Conservation (phyloP, 371 early-diverging fungal genomes). For the Mucor indicus region DNA sequence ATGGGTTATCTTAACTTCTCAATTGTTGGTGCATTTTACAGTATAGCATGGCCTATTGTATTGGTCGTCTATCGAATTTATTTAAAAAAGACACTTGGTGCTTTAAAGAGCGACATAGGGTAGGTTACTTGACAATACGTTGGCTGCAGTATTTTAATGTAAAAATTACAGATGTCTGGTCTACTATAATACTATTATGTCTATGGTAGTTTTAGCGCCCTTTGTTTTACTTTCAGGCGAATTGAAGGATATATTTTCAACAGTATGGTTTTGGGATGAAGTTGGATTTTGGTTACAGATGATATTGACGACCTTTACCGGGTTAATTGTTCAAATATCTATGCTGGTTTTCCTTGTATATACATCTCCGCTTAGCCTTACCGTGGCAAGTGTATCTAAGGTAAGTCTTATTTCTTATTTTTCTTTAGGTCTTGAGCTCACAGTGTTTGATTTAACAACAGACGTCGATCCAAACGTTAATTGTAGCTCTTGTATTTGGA, state of each 20-base stretch:
- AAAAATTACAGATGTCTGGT: constrained; percentile 2
- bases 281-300: constrained; percentile 28
- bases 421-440: no score
- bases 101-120: constrained; percentile 61
- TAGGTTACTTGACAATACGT: background rate
- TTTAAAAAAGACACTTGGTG: constrained; percentile 53
- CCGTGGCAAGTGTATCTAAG: constrained; percentile 11
- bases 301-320: constrained; percentile 20
- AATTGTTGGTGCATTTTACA: constrained; percentile 48
- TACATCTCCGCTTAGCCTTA: constrained; percentile 16
- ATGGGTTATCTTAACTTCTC: constrained; percentile 60
- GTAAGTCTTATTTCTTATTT: constrained; percentile 4
- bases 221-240: constrained; percentile 21
- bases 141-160: background rate
- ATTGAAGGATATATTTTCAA: constrained; percentile 4
- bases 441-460: background rate
- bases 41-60: constrained; percentile 51
- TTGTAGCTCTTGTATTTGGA: constrained; percentile 15
- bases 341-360: constrained; percentile 16
- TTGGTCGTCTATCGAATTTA: constrained; percentile 61
- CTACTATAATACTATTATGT: constrained; percentile 20
- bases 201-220: constrained; percentile 8
- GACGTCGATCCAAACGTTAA: constrained; percentile 13
- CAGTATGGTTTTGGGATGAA: constrained; percentile 23
- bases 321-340: constrained; percentile 10